A percentile compares a stretch with the other conserved stretches of the same genome.
These are phyloP conservation scores for Leccinum variabile DNA, from an alignment of 1,284 basidiomycete genomes.

Conservation along the genomic window DNA sequence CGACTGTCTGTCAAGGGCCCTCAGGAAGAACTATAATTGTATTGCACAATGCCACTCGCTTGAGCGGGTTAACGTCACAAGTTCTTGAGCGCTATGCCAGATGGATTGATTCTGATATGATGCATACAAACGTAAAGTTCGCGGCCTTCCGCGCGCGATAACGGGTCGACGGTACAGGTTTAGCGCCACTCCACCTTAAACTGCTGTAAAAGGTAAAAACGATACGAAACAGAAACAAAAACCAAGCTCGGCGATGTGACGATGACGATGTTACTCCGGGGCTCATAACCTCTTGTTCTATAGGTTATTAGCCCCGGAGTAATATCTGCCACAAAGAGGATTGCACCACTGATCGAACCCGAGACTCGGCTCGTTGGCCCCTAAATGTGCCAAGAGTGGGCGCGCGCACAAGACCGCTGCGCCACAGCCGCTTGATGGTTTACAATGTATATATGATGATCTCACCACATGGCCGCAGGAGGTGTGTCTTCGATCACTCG, in stretches of 20 bases:
- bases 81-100: slow-evolving; percentile 1
- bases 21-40: not conserved
- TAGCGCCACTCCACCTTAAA: not conserved
- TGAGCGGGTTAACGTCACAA: slow-evolving; percentile 17
- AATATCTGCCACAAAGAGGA: slow-evolving; percentile 14
- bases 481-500: slow-evolving; percentile 4
- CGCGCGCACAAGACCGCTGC: not conserved
- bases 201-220: not conserved
- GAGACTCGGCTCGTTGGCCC: not conserved
- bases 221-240: slow-evolving; percentile 12
- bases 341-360: slow-evolving; percentile 7
- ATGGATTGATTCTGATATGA: slow-evolving; percentile 1
- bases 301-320: slow-evolving; percentile 35
- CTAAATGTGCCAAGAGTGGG: not conserved
- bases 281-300: slow-evolving; percentile 14
- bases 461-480: not conserved
- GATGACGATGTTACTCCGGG: slow-evolving; percentile 20
- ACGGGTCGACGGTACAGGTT: not conserved
- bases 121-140: slow-evolving; percentile 21
- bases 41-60: not conserved
- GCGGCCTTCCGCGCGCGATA: slow-evolving; percentile 9
- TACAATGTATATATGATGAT: not conserved
- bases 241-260: slow-evolving; percentile 2
- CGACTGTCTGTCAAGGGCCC: slow-evolving; percentile 1
- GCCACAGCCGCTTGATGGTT: slow-evolving; percentile 1